Conservation (phyloP, 225 moss, liverwort and hornwort genomes). For the Physcomitrium patens region DNA sequence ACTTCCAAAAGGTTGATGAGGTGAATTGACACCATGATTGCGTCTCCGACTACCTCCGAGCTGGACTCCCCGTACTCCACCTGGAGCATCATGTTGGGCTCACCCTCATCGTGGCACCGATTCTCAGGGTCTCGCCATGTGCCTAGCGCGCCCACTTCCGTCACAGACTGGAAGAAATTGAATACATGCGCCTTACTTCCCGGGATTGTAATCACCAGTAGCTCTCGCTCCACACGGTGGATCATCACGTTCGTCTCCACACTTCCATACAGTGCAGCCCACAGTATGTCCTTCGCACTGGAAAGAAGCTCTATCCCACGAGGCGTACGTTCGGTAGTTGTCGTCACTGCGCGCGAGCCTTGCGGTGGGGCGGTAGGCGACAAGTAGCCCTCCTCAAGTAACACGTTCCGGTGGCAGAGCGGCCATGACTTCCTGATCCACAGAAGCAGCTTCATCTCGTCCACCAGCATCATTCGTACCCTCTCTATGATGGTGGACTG, state of each 20-base stretch:
- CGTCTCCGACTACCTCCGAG: conserved; percentile 46
- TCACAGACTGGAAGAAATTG: conserved; percentile 56
- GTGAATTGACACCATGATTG: conserved; percentile 54
- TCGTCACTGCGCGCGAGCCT: conserved; percentile 11
- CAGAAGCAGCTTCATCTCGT: conserved; percentile 38
- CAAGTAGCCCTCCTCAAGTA: conserved; percentile 36
- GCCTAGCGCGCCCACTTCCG: conserved; percentile 52
- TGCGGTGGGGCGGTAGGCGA: conserved; percentile 16
- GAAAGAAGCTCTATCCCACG: conserved; percentile 28
- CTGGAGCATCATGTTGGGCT: conserved; percentile 51
- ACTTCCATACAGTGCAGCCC: conserved; percentile 46
- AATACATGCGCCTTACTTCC: conserved; percentile 46
- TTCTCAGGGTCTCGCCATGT: conserved; percentile 58
- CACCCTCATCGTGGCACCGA: conserved; percentile 36
- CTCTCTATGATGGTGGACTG: conserved; percentile 45
- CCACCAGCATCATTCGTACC: conserved; percentile 13
- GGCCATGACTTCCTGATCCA: conserved; percentile 48
- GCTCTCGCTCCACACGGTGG: conserved; percentile 47
- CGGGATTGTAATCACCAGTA: conserved; percentile 49
- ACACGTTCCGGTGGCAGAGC: conserved; percentile 32
- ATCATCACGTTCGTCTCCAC: conserved; percentile 23
- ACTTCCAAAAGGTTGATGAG: conserved; percentile 54
- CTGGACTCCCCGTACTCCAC: conserved; percentile 56
- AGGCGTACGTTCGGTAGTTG: conserved; percentile 20
- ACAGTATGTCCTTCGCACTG: conserved; percentile 47